phyloP scores from a whole-genome alignment of 2,329 filamentous ascomycete genomes.

The Xylaria sp. region DNA sequence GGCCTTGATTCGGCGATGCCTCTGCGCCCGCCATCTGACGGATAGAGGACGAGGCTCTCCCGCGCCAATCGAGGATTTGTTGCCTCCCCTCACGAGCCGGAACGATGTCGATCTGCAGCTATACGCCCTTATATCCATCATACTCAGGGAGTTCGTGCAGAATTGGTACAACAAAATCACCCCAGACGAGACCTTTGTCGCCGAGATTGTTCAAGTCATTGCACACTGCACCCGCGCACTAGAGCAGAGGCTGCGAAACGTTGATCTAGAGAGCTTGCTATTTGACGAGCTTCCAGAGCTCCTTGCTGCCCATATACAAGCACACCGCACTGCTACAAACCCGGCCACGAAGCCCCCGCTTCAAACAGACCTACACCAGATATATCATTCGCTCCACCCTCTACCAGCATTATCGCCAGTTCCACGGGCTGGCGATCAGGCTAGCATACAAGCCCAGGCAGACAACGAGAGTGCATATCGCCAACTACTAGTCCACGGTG shows the following conservation, averaged over 20 bases:
- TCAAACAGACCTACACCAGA: slow-evolving; percentile 64
- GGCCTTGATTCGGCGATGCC: slow-evolving; percentile 79
- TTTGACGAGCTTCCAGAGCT: slow-evolving; percentile 88
- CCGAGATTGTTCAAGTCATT: slow-evolving; percentile 87
- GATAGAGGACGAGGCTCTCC: slow-evolving; percentile 60
- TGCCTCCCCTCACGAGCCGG: slow-evolving; percentile 91
- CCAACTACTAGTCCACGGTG: slow-evolving; percentile 82
- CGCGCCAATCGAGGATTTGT: slow-evolving; percentile 76
- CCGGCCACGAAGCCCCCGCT: slow-evolving; percentile 64
- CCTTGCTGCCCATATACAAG: slow-evolving; percentile 81
- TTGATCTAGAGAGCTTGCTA: slow-evolving; percentile 82
- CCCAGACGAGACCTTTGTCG: slow-evolving; percentile 84
- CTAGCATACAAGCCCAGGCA: slow-evolving; percentile 63
- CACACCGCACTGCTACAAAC: slow-evolving; percentile 72
- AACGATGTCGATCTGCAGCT: slow-evolving; percentile 93
- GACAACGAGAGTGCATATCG: slow-evolving; percentile 85
- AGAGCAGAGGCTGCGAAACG: slow-evolving; percentile 81
- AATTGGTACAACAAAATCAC: slow-evolving; percentile 95
- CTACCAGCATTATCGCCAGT: slow-evolving; percentile 81
- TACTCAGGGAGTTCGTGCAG: slow-evolving; percentile 88
- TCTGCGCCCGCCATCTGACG: slow-evolving; percentile 74
- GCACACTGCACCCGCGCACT: slow-evolving; percentile 88
- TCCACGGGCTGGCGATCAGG: slow-evolving; percentile 60
- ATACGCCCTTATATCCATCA: slow-evolving; percentile 88
- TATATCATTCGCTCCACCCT: slow-evolving; percentile 85